phyloP scores from a whole-genome alignment of 1,284 basidiomycete genomes.

The Moniliella sp. region DNA sequence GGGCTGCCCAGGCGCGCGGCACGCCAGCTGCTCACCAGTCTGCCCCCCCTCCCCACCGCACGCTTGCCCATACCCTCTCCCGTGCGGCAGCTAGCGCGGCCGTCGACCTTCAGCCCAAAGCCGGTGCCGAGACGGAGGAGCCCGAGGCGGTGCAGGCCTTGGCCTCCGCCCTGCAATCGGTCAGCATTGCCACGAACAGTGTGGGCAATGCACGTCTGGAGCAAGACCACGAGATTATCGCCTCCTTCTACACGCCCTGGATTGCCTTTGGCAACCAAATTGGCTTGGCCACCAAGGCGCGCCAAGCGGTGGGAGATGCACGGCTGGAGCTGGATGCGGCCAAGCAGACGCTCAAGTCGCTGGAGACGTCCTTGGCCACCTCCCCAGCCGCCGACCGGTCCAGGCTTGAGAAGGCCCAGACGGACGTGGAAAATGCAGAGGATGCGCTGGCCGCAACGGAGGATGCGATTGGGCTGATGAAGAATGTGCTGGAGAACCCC shows the following conservation, averaged over 20 bases:
- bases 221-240: conserved; percentile 56
- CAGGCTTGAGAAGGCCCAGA: too few species aligned
- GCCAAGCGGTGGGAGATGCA: conserved; percentile 24
- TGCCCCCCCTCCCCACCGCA: conserved; percentile 54
- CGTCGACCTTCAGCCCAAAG: conserved; percentile 40
- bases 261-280: conserved; percentile 28
- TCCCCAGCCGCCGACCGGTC: background rate
- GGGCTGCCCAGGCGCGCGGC: conserved; percentile 67
- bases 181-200: conserved; percentile 65
- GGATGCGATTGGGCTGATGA: conserved; percentile 91
- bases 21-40: background rate
- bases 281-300: conserved; percentile 25
- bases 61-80: conserved; percentile 73
- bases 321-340: conserved; percentile 28
- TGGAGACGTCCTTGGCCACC: conserved; percentile 7
- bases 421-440: conserved; percentile 32
- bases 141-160: conserved; percentile 11
- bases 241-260: conserved; percentile 71
- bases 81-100: conserved; percentile 58
- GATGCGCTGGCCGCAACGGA: conserved; percentile 68
- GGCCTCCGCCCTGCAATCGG: conserved; percentile 46
- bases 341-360: conserved; percentile 23
- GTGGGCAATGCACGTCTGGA: conserved; percentile 60
- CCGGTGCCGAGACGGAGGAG: conserved; percentile 9
- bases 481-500: conserved; percentile 86